Evolutionary conservation across 257 asterid genomes (phyloP).

Genomic region (Primulina tabacum): DNA sequence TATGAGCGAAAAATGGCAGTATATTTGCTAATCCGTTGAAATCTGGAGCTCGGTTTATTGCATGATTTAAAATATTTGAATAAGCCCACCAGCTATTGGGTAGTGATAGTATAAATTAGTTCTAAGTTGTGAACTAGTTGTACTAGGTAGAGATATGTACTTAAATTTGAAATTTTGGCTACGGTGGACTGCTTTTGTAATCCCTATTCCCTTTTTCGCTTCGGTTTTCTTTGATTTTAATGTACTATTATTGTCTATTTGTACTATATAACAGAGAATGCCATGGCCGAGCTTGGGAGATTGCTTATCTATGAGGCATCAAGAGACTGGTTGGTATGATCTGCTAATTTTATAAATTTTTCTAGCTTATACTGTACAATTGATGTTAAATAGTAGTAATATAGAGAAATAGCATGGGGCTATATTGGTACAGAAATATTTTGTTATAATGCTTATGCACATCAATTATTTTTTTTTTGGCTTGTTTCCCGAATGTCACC

Average conservation of each 20-base stretch:
- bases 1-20: not conserved
- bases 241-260: not conserved
- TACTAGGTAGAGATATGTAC: conserved; percentile 15
- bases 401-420: not conserved
- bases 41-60: not conserved
- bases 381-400: not conserved
- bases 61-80: not conserved
- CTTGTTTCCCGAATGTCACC: not conserved
- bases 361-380: not conserved
- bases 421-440: no score
- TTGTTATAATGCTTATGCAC: not conserved
- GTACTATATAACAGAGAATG: conserved; percentile 48
- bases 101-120: not conserved
- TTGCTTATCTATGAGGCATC: conserved; percentile 90
- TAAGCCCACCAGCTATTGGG: no score
- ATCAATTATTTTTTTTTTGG: not conserved
- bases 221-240: not conserved
- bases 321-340: conserved; percentile 90
- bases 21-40: not conserved
- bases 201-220: not conserved
- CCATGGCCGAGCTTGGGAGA: conserved; percentile 99
- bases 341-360: conserved; percentile 7
- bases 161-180: not conserved
- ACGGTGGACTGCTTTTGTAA: conserved; percentile 4
- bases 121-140: conserved; percentile 1